Evolutionary conservation across 495 filamentous ascomycete species (phyloP).

Genomic region (Penicillium canescens): DNA sequence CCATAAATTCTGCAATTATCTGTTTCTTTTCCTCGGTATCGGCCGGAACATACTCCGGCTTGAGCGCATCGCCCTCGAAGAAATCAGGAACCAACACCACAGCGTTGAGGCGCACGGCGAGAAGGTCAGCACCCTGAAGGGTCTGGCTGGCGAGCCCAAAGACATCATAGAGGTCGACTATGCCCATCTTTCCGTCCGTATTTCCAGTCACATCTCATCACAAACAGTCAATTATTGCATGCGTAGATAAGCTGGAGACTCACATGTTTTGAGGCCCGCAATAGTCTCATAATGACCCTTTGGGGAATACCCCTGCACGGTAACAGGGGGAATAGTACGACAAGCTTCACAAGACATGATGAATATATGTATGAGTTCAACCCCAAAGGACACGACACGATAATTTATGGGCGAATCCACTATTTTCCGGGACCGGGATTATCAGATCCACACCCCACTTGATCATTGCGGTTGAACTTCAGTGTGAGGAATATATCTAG

Average conservation of each 20-base stretch:
- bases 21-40: conserved; percentile 48
- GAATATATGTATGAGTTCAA: background rate
- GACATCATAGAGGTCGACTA: conserved; percentile 56
- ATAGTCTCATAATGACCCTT: conserved; percentile 66
- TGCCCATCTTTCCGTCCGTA: conserved; percentile 29
- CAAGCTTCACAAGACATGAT: conserved; percentile 57
- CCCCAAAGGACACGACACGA: background rate
- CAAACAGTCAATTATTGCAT: background rate
- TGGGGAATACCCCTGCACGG: conserved; percentile 57
- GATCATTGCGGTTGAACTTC: too few species aligned
- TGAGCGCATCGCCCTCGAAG: conserved; percentile 37
- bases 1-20: conserved; percentile 28
- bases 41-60: conserved; percentile 33
- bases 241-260: conserved; percentile 10
- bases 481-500: too few species aligned
- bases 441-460: background rate
- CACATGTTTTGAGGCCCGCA: conserved; percentile 70
- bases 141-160: conserved; percentile 54
- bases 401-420: too few species aligned
- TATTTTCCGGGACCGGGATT: conserved; percentile 8
- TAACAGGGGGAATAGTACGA: conserved; percentile 71
- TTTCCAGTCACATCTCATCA: conserved; percentile 47
- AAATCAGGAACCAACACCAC: conserved; percentile 50
- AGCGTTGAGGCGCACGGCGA: conserved; percentile 37
- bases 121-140: conserved; percentile 55